Percentiles rank a stretch among this genome's conserved stretches.
These are phyloP conservation scores for Didymellaceae sp. DNA, from an alignment of 2,329 filamentous ascomycete genomes.

Conservation along the genomic window DNA sequence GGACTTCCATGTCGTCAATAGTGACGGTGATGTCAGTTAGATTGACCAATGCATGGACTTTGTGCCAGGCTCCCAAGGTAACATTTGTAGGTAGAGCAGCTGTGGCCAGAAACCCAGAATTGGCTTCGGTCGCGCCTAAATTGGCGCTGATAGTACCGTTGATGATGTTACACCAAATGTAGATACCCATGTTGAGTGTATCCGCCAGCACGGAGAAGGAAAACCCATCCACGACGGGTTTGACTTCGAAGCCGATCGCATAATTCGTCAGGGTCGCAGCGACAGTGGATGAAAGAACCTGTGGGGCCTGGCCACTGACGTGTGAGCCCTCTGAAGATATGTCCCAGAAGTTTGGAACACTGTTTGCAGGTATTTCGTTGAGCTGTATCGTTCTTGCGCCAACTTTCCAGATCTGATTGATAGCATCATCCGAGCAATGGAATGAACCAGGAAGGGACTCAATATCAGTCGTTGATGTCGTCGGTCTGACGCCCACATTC, in stretches of 20 bases:
- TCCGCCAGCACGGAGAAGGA: conserved; percentile 40
- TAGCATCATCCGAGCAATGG: conserved; percentile 34
- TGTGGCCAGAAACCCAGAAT: not conserved
- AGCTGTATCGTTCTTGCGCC: conserved; percentile 44
- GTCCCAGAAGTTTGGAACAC: conserved; percentile 36
- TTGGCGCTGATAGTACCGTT: conserved; percentile 19
- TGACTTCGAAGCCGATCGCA: conserved; percentile 33
- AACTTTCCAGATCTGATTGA: conserved; percentile 40
- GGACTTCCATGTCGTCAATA: conserved; percentile 23
- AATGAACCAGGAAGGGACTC: conserved; percentile 37
- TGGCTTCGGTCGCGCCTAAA: conserved; percentile 2
- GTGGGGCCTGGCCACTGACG: conserved; percentile 38
- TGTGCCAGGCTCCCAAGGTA: conserved; percentile 12
- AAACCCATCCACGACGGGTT: conserved; percentile 38
- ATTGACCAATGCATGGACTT: conserved; percentile 5
- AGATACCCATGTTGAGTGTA: conserved; percentile 33
- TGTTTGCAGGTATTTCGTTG: conserved; percentile 37
- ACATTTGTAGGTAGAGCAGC: conserved; percentile 7
- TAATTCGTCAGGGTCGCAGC: conserved; percentile 30
- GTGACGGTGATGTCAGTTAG: conserved; percentile 10
- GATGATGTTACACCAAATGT: conserved; percentile 28
- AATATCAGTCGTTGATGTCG: conserved; percentile 29
- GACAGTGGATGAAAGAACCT: conserved; percentile 20
- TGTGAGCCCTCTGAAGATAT: conserved; percentile 36
- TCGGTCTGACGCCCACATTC: conserved; percentile 37